Base-by-base conservation (phyloP, 345 rosid genomes). In the Camelina hispida region DNA sequence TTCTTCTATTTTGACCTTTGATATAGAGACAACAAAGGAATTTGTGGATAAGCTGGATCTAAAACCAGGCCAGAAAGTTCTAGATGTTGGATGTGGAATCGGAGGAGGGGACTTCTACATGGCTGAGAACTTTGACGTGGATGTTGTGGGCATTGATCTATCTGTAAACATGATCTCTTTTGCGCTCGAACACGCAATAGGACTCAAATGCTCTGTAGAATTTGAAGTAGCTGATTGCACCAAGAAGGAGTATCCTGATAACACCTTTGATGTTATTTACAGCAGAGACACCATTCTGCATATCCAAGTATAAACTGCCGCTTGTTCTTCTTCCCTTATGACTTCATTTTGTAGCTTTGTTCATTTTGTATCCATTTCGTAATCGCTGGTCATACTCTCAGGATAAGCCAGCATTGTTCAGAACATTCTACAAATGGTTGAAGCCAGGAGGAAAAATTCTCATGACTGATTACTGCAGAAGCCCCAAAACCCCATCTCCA, bases 21-120 rank as follows among this genome's bases (percentile, higher is more conserved):
- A 80, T 66, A 78, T 88, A 96, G 99, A 91, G 71, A 96, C 98
- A 50, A 96, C 99, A 6, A 93, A 89, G 81, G 99, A 96, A 76
- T 93, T 93, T 82, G 98, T 93, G 77, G 89, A 68, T 43, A 89
- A 67, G 84, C 85, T 96, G 78, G 89, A 91, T 70, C 95, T 96
- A 38, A 91, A 84, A 75, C 93, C 96, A 9, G 94, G 98, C 42
- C 97, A 93, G 83, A 96, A 90, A 82, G 97, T 96, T 69, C 85
- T 96, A 7, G 99, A 96, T 78, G 98, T 93, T 78, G 99, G 99
- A 62, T 93, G 99, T 37, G 99, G 99, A 69, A 96, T 93, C 6
- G 99, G 99, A 10, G 99, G 99, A 81, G 98, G 99, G 23, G 96
- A 91, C 83, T 96, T 96, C 81, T 96, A 91, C 90, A 96, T 93